Evolutionary conservation across 1,284 basidiomycete genomes (phyloP), one percentile per base, ranked within the genome.

Genomic region (Cryptococcus maquisensis): DNA sequence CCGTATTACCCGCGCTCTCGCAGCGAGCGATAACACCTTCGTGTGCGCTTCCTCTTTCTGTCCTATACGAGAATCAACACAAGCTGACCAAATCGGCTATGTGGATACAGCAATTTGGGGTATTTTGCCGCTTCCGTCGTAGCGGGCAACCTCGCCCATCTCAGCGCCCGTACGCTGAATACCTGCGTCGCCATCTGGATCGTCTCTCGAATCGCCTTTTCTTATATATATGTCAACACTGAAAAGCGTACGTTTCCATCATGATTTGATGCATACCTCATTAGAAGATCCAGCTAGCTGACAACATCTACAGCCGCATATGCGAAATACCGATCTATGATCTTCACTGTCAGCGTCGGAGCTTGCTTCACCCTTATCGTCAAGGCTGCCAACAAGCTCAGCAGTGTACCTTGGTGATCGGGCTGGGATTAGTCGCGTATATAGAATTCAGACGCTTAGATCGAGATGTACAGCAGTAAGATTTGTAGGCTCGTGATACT

Each of bases 61-160:
- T n/a, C n/a, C n/a, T 56, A 60, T 51, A 49, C 49, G 59, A 62
- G 40, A 26, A 59, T 57, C n/a, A 13, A 9, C 15, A 6, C n/a
- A 36, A 36, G 8, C n/a, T 21, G 41, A 21, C n/a, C 13, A 49
- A 16, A 42, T 46, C 36, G 41, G 24, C 37, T 20, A 28, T 32
- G n/a, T n/a, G 40, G 3, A 6, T 23, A 18, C 39, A 62, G 61
- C 40, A 63, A 58, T 38, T 46, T 66, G 10, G 45, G 57, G 16
- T 41, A 62, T 16, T 66, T 66, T 35, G 63, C 61, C 16, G 64
- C 61, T 28, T 60, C 59, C 13, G 46, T 68, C 13, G 64, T 55
- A 39, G 63, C 61, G 9, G 67, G 56, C 15, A 63, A 67, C 47
- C 59, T 55, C 23, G 67, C 67, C 8, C 59, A 59, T n/a, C 50